These are phyloP conservation scores for Herpomyces periplanetae DNA, from an alignment of 2,329 filamentous ascomycete species.

Conservation along the genomic window DNA sequence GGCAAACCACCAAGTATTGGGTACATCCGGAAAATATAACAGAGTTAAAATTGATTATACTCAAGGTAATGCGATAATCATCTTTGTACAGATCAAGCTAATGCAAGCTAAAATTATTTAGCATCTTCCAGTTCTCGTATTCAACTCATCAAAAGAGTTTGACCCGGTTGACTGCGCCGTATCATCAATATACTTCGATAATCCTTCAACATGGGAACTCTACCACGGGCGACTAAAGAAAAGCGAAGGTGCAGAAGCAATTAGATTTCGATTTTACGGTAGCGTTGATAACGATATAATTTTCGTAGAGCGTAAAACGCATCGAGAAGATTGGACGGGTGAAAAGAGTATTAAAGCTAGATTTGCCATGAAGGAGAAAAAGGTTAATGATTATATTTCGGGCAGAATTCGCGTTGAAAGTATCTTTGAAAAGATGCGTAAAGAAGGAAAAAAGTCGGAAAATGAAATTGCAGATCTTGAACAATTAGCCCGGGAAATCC, in stretches of 20 bases:
- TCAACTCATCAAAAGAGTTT: constrained; percentile 90
- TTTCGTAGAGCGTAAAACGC: constrained; percentile 87
- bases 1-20: constrained; percentile 97
- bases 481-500: constrained; percentile 54
- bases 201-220: constrained; percentile 63
- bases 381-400: constrained; percentile 57
- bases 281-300: constrained; percentile 83
- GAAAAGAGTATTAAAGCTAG: constrained; percentile 96
- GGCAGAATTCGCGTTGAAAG: constrained; percentile 50
- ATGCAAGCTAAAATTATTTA: constrained; percentile 5
- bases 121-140: constrained; percentile 80
- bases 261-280: constrained; percentile 84
- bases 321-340: constrained; percentile 93
- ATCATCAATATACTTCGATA: constrained; percentile 94
- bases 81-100: background rate
- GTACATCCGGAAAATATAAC: constrained; percentile 95
- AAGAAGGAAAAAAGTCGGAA: constrained; percentile 68
- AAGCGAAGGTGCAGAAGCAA: constrained; percentile 83
- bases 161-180: constrained; percentile 65
- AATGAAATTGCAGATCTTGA: constrained; percentile 73
- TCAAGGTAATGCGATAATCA: constrained; percentile 17
- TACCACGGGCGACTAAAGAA: constrained; percentile 87
- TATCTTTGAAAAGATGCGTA: constrained; percentile 83
- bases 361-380: constrained; percentile 82
- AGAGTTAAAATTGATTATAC: constrained; percentile 78